Base-by-base conservation (phyloP, 2,329 filamentous ascomycete species). In the Beauveria brongniartii region DNA sequence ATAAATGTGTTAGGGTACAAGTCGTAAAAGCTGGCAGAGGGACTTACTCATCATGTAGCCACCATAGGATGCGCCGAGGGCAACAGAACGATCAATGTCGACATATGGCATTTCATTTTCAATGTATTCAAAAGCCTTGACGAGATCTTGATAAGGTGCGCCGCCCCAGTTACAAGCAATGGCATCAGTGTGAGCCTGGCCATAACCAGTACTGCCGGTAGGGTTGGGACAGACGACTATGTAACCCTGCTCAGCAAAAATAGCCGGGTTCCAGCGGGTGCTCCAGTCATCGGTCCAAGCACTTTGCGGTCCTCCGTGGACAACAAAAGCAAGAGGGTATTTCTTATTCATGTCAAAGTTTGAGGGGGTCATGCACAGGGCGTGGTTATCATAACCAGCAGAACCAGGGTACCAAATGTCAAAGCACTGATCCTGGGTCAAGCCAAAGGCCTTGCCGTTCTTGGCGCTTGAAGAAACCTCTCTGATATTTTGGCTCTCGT, bases 171-270 rank as follows among this genome's bases (percentile, higher is more conserved):
- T 81, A 61, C 85, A 80, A 55, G 83, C 79, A 68, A 97, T 96
- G 0, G 85, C 88, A 69, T 96, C 86, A 37, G 86, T 85, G 60
- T 93, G 83, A 37, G 82, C 81, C 75, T 93, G 88, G 5, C 91
- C 91, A 68, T 92, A 96, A 3, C 90, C 89, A 5, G 90, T 92
- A 68, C 85, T 90, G 20, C 91, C 91, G 0, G 90, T 94, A 9
- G 90, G 90, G 71, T 96, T 96, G 10, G 91, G 90, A 55, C 85
- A 82, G 52, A 96, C 85, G 24, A 89, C 90, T 3, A 96, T 82
- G 69, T 94, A 96, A 51, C 91, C 91, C 74, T 93, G 90, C 71
- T 95, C 91, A 3, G 91, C 91, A 69, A 91, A 95, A 10, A 93
- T 82, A 63, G 89, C 90, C 1, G 89, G 88, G 70, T 95, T 95